Evolutionary conservation across 2,329 filamentous ascomycete species (phyloP).

Genomic region (Botrytis aclada): DNA sequence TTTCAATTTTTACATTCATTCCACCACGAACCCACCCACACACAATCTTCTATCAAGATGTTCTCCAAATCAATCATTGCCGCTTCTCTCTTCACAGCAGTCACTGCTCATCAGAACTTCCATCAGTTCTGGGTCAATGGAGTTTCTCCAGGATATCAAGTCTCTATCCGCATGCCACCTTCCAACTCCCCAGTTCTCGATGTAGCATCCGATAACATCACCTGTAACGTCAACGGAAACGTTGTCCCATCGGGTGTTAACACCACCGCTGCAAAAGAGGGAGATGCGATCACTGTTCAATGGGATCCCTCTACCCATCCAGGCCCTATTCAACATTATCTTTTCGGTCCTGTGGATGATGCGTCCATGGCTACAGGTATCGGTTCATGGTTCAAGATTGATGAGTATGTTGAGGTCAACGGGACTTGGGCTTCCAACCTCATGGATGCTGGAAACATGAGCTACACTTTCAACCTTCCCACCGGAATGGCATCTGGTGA

Average conservation of each 20-base stretch:
- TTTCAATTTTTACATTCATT: constrained; percentile 30
- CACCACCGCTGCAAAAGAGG: constrained; percentile 38
- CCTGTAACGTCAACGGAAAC: constrained; percentile 46
- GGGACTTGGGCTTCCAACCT: constrained; percentile 37
- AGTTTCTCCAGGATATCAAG: constrained; percentile 38
- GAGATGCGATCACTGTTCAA: constrained; percentile 40
- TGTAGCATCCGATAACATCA: constrained; percentile 47
- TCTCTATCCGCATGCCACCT: constrained; percentile 44
- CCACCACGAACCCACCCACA: background rate
- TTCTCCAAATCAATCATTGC: constrained; percentile 29
- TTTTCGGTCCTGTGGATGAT: constrained; percentile 35
- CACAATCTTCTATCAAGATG: constrained; percentile 29
- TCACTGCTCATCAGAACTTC: constrained; percentile 42
- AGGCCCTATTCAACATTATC: constrained; percentile 43
- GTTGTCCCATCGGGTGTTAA: constrained; percentile 36
- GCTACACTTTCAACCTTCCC: constrained; percentile 29
- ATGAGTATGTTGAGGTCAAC: constrained; percentile 33
- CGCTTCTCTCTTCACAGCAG: constrained; percentile 32
- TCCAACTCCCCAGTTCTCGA: constrained; percentile 51
- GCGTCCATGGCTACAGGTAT: constrained; percentile 34
- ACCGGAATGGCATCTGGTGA: constrained; percentile 29
- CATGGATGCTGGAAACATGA: constrained; percentile 33
- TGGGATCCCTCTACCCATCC: constrained; percentile 42
- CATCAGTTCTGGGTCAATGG: constrained; percentile 45
- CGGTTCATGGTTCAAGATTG: constrained; percentile 38